Base-by-base conservation (phyloP, 2,329 filamentous ascomycete species). In the Blastomyces percursus region DNA sequence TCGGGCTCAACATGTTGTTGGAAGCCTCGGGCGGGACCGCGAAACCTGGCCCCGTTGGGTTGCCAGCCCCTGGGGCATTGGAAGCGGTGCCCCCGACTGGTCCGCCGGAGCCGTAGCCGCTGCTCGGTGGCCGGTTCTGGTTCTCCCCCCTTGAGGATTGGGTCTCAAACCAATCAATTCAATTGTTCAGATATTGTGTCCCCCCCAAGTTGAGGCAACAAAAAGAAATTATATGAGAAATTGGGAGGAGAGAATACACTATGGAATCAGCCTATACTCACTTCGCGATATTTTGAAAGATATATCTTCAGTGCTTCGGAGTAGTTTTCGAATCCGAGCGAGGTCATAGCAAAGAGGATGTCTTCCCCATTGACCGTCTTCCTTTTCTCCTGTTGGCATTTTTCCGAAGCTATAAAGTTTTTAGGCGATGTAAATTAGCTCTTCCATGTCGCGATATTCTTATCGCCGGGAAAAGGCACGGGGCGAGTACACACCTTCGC, bases 351-450 rank as follows among this genome's bases (percentile, higher is more conserved):
- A 74, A 97, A 99, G 55, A 99, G 81, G 64, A 99, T 99, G 71
- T 99, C 94, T 77, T 99, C 94, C 69, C 94, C 94, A 72, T 99
- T 99, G 68, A 99, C 94, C 0, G 94, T 99, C 81, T 99, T 99
- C 71, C 94, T 86, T 82, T 99, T 99, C 78, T 99, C 94, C 76
- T 97, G 94, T 75, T 99, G 94, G 73, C 94, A 99, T 78, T 99
- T 99, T 77, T 99, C 94, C 66, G 94, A 97, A 35, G 94, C 94
- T 97, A 73, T 74, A 69, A 27, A n/a, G 35, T 11, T 38, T 57
- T 61, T 66, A 62, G 65, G n/a, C 38, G 5, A 16, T 42, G 51
- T 30, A 52, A 32, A 50, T 38, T 32, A 42, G 30, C 62, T 60
- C 64, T 60, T 64, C 57, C 55, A 59, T 57, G 62, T 57, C 48